Evolutionary conservation across 1,284 basidiomycete species (phyloP).

Genomic region (Sporisorium sorghi): DNA sequence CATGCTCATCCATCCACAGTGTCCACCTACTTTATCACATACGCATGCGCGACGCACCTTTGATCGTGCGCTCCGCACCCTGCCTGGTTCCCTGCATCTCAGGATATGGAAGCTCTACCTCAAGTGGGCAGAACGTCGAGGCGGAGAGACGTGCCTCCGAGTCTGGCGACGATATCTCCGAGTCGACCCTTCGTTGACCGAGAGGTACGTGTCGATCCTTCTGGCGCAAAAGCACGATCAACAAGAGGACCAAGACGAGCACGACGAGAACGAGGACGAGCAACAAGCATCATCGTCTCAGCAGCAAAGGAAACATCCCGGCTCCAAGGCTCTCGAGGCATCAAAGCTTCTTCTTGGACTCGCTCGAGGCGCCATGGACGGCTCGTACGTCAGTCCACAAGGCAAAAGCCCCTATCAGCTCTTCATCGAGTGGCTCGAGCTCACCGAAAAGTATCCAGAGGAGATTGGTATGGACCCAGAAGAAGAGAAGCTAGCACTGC

Average conservation of each 20-base stretch:
- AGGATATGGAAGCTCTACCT: slow-evolving; percentile 95
- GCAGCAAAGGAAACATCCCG: not conserved
- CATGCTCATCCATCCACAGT: slow-evolving; percentile 88
- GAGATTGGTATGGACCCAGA: slow-evolving; percentile 91
- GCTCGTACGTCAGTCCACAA: slow-evolving; percentile 87
- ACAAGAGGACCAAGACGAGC: slow-evolving; percentile 42
- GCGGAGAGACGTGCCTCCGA: slow-evolving; percentile 84
- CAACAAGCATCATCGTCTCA: not conserved
- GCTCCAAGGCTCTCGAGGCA: slow-evolving; percentile 82
- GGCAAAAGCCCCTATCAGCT: slow-evolving; percentile 96
- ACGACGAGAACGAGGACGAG: slow-evolving; percentile 20
- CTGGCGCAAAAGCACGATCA: slow-evolving; percentile 50
- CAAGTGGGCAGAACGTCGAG: slow-evolving; percentile 87
- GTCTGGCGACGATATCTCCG: slow-evolving; percentile 91
- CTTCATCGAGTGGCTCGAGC: slow-evolving; percentile 89
- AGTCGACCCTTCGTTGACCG: slow-evolving; percentile 70
- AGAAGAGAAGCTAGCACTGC: slow-evolving; percentile 65
- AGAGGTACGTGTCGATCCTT: slow-evolving; percentile 63
- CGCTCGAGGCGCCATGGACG: slow-evolving; percentile 83
- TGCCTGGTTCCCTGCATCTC: slow-evolving; percentile 92
- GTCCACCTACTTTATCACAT: slow-evolving; percentile 83
- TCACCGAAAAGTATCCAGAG: slow-evolving; percentile 89
- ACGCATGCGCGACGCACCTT: slow-evolving; percentile 93
- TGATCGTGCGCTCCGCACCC: slow-evolving; percentile 91
- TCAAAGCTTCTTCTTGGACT: slow-evolving; percentile 88